These are phyloP conservation scores for Hamamelis virginiana DNA, from an alignment of 164 flowering plant genomes.

Conservation along the genomic window DNA sequence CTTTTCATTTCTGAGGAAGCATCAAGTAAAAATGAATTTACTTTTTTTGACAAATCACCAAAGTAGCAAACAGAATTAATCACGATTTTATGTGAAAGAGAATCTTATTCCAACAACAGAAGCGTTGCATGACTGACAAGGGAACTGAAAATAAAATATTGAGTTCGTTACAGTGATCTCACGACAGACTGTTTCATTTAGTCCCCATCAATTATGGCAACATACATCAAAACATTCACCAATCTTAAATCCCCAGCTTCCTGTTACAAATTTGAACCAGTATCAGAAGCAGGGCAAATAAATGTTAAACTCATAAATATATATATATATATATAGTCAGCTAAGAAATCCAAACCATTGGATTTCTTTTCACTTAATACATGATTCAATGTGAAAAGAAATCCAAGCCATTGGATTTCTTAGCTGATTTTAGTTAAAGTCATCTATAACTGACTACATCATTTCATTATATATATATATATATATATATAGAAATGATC, in stretches of 20 bases:
- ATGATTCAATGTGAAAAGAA: no score
- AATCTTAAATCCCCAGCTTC: not conserved
- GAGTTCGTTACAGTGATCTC: constrained; percentile 3
- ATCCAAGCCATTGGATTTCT: no score
- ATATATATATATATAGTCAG: no score
- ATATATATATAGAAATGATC: no score
- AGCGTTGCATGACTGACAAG: not conserved
- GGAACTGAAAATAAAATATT: not conserved
- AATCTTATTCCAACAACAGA: constrained; percentile 2
- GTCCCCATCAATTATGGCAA: not conserved
- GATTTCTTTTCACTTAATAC: no score
- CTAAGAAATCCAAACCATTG: no score
- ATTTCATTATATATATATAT: no score
- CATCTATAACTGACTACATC: no score
- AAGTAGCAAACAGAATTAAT: not conserved
- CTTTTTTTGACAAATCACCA: not conserved
- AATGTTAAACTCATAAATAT: not conserved
- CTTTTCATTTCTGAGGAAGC: no score
- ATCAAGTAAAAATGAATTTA: no score
- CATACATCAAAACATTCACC: constrained; percentile 15
- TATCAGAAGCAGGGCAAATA: not conserved
- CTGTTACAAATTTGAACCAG: constrained; percentile 1
- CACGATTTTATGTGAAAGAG: no score
- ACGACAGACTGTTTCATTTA: constrained; percentile 6
- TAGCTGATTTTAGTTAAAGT: no score